Conservation (phyloP, 139 green algal genomes). For the Chlorella sp. region DNA sequence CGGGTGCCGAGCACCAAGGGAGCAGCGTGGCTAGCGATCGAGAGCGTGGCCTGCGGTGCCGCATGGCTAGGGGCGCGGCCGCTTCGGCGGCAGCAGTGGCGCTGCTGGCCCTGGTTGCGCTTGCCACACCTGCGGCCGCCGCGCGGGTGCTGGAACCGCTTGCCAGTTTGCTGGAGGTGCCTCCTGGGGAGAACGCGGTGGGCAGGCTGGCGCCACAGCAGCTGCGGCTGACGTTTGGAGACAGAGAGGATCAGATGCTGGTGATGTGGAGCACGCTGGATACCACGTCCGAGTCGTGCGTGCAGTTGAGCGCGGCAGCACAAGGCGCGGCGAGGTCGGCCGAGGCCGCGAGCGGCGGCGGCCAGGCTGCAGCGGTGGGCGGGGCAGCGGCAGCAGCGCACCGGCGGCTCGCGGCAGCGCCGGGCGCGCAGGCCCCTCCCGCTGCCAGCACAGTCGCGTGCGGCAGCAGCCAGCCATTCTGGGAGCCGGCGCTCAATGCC, state of each 20-base stretch:
- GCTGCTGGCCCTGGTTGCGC: background rate
- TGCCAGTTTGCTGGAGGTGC: no score
- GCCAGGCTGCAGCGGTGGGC: background rate
- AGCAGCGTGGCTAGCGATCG: background rate
- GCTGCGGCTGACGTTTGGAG: slow-evolving; percentile 2
- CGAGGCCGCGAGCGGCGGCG: background rate
- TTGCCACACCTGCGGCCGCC: no score
- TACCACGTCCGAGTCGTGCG: background rate
- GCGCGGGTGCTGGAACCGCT: no score
- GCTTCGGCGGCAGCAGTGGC: background rate
- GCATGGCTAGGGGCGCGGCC: background rate
- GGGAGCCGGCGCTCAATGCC: background rate
- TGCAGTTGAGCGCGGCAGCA: background rate
- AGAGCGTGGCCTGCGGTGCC: background rate
- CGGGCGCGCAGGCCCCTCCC: background rate
- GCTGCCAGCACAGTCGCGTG: slow-evolving; percentile 1
- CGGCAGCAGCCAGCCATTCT: slow-evolving; percentile 2
- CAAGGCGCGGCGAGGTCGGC: background rate
- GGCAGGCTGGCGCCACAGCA: no score
- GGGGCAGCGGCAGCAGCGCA: background rate
- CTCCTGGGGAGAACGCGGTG: no score
- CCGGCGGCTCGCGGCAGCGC: no score
- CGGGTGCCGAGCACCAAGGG: background rate
- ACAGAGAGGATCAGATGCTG: background rate
- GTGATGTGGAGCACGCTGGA: slow-evolving; percentile 22